Evolutionary conservation across 129 eudicot species (phyloP).

Genomic region (Flaveria bidentis): DNA sequence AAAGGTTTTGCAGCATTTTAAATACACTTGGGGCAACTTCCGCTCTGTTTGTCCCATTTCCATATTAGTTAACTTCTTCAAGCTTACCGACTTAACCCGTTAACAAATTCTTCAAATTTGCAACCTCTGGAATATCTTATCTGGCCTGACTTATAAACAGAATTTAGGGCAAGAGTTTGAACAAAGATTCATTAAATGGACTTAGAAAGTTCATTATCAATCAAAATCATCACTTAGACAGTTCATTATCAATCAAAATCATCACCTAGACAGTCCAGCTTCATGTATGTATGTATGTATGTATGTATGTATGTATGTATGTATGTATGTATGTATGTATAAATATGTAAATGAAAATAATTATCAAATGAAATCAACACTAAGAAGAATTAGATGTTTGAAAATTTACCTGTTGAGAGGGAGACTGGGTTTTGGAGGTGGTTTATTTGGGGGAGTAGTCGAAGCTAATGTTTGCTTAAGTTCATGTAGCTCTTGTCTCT

Average conservation of each 20-base stretch:
- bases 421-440: constrained; percentile 35
- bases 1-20: background rate
- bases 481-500: constrained; percentile 93
- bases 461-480: constrained; percentile 87
- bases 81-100: background rate
- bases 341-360: background rate
- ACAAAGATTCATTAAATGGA: background rate
- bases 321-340: background rate
- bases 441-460: constrained; percentile 64
- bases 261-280: background rate
- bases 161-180: background rate
- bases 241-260: background rate
- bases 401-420: constrained; percentile 48
- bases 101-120: background rate
- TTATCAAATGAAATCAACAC: constrained; percentile 1
- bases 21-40: background rate
- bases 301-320: too few relatives aligned
- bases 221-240: background rate
- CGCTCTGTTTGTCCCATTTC: background rate
- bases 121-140: background rate
- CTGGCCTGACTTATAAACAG: background rate
- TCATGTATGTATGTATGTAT: background rate
- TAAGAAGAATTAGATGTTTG: constrained; percentile 10
- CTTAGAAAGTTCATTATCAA: background rate
- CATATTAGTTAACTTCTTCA: background rate